Conservation (phyloP, 257 asterid species). For the Gynochthodes officinalis region DNA sequence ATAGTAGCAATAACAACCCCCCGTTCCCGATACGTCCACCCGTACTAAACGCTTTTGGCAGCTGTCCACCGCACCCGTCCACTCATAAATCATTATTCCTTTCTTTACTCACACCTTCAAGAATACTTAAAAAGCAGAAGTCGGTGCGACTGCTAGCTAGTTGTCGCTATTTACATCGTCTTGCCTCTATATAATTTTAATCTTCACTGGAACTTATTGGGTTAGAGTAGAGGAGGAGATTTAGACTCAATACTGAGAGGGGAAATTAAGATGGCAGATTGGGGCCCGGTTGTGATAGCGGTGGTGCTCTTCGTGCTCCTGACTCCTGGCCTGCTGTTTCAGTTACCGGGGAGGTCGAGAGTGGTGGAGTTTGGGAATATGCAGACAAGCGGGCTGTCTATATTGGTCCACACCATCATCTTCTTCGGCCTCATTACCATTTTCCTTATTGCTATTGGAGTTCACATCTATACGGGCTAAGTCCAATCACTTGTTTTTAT, state of each 20-base stretch:
- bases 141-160: too few relatives aligned
- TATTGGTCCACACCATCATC: slow-evolving; percentile 62
- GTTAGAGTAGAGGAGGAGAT: too few relatives aligned
- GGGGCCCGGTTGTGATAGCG: slow-evolving; percentile 87
- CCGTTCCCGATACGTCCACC: too few relatives aligned
- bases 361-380: slow-evolving; percentile 65
- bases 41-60: too few relatives aligned
- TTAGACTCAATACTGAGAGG: too few relatives aligned
- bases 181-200: neutral
- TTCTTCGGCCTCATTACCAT: slow-evolving; percentile 69
- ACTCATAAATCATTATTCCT: slow-evolving; percentile 16
- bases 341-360: slow-evolving; percentile 62
- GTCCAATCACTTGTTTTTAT: neutral
- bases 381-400: slow-evolving; percentile 62
- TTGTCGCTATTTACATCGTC: too few relatives aligned
- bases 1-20: slow-evolving; percentile 12
- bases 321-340: slow-evolving; percentile 79
- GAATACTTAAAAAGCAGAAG: neutral
- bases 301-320: slow-evolving; percentile 74
- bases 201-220: too few relatives aligned
- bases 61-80: slow-evolving; percentile 21
- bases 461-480: slow-evolving; percentile 55
- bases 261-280: slow-evolving; percentile 59
- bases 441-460: slow-evolving; percentile 69
- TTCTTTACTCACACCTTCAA: slow-evolving; percentile 13